Evolutionary conservation across 2,329 filamentous ascomycete species (phyloP).

Genomic region (Polychaeton citri): DNA sequence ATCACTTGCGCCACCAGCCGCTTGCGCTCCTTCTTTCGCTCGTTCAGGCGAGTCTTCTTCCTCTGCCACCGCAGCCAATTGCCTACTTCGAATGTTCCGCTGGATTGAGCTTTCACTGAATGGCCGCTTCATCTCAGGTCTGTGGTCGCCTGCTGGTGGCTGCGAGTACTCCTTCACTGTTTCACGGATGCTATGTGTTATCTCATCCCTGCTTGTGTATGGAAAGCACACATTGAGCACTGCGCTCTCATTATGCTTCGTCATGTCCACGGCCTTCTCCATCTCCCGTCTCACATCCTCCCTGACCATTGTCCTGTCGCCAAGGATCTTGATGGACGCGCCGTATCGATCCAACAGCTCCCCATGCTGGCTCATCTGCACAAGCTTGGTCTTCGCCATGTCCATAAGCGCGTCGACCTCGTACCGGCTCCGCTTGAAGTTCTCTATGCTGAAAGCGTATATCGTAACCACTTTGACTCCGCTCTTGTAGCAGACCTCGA

Average conservation of each 20-base stretch:
- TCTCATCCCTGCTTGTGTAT: slow-evolving; percentile 91
- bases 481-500: slow-evolving; percentile 96
- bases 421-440: slow-evolving; percentile 93
- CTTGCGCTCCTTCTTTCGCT: background rate
- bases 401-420: slow-evolving; percentile 97
- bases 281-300: slow-evolving; percentile 81
- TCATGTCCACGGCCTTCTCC: slow-evolving; percentile 73
- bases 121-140: slow-evolving; percentile 37
- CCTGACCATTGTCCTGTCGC: slow-evolving; percentile 70
- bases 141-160: slow-evolving; percentile 34
- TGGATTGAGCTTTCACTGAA: slow-evolving; percentile 84
- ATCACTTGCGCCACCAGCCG: background rate
- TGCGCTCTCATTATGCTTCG: slow-evolving; percentile 65
- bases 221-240: slow-evolving; percentile 93
- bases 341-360: slow-evolving; percentile 88
- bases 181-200: slow-evolving; percentile 74
- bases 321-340: slow-evolving; percentile 71
- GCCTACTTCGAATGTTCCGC: slow-evolving; percentile 56
- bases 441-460: slow-evolving; percentile 97
- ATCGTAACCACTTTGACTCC: slow-evolving; percentile 95
- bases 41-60: slow-evolving; percentile 4
- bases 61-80: slow-evolving; percentile 28
- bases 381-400: slow-evolving; percentile 88
- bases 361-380: slow-evolving; percentile 83
- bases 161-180: slow-evolving; percentile 79